phyloP scores from a whole-genome alignment of 805 yeast species.

The Kuraishia cidri region DNA sequence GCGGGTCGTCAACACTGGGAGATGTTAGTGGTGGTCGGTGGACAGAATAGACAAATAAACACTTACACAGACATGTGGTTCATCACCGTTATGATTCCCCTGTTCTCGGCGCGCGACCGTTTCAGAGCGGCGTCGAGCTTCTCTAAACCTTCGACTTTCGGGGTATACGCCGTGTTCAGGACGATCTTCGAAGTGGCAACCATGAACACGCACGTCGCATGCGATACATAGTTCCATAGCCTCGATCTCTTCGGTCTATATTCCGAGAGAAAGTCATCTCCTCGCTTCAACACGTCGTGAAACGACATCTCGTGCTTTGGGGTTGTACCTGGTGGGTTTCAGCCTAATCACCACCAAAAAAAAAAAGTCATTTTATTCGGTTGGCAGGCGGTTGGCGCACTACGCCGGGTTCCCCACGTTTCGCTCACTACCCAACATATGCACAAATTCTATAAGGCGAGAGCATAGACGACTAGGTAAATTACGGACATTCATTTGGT shows the following conservation, averaged over 20 bases:
- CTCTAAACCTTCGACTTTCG: slow-evolving; percentile 52
- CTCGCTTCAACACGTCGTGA: slow-evolving; percentile 59
- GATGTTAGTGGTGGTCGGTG: neutral
- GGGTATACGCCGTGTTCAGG: slow-evolving; percentile 53
- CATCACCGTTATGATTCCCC: slow-evolving; percentile 81
- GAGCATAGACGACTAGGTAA: too few relatives aligned
- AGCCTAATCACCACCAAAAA: too few relatives aligned
- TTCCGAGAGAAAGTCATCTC: slow-evolving; percentile 57
- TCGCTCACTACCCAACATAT: too few relatives aligned
- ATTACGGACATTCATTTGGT: too few relatives aligned
- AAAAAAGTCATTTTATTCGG: too few relatives aligned
- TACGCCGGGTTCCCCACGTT: too few relatives aligned
- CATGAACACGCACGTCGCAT: slow-evolving; percentile 57
- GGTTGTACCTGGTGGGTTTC: too few relatives aligned
- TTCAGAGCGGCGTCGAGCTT: slow-evolving; percentile 55
- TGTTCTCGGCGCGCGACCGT: slow-evolving; percentile 54
- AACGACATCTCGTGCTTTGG: slow-evolving; percentile 53
- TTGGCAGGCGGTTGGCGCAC: too few relatives aligned
- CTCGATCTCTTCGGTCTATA: slow-evolving; percentile 40
- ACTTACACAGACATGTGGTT: slow-evolving; percentile 71
- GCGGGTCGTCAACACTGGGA: slow-evolving; percentile 76
- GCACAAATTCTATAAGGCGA: too few relatives aligned
- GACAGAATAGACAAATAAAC: neutral
- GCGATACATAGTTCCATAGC: slow-evolving; percentile 63
- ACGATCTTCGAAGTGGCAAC: slow-evolving; percentile 57